Conservation (phyloP, 2,329 filamentous ascomycete species). For the Coniochaeta prunicola region DNA sequence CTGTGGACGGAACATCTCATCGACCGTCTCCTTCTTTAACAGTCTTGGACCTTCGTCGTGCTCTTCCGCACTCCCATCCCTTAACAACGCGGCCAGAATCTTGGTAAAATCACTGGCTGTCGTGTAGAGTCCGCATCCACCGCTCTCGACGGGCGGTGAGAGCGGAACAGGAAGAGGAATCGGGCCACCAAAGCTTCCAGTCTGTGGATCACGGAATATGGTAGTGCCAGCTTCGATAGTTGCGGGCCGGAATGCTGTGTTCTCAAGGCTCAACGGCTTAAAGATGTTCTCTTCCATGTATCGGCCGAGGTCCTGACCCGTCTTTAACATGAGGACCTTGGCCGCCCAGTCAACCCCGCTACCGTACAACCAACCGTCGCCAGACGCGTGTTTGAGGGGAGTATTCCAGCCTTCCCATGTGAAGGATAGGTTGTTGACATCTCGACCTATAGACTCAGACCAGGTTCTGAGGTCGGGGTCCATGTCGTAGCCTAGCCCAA, state of each 20-base stretch:
- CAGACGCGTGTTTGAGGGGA: constrained; percentile 36
- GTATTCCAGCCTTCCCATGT: constrained; percentile 29
- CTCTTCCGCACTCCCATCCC: background rate
- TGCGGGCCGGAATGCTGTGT: constrained; percentile 15
- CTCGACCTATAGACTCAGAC: constrained; percentile 26
- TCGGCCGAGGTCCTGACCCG: constrained; percentile 24
- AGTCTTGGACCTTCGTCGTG: constrained; percentile 15
- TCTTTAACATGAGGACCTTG: constrained; percentile 31
- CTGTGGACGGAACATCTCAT: constrained; percentile 32
- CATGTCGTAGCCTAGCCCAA: constrained; percentile 37
- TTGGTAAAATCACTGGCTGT: constrained; percentile 31
- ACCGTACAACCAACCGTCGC: constrained; percentile 42
- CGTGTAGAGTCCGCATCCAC: constrained; percentile 35
- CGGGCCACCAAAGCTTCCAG: background rate
- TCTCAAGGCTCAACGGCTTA: constrained; percentile 16
- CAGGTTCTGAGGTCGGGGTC: constrained; percentile 31
- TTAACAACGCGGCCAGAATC: constrained; percentile 26
- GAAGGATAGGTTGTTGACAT: constrained; percentile 21
- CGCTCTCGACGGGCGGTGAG: constrained; percentile 30
- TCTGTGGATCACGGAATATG: background rate
- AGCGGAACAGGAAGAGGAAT: constrained; percentile 10
- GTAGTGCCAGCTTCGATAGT: background rate
- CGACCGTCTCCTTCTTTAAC: constrained; percentile 20
- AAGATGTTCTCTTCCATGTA: constrained; percentile 18
- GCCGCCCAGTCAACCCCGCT: constrained; percentile 39